A percentile compares a stretch with the other conserved stretches of the same genome.
These are phyloP conservation scores for Dipteronia sinensis DNA, from an alignment of 345 rosid genomes.

Conservation along the genomic window DNA sequence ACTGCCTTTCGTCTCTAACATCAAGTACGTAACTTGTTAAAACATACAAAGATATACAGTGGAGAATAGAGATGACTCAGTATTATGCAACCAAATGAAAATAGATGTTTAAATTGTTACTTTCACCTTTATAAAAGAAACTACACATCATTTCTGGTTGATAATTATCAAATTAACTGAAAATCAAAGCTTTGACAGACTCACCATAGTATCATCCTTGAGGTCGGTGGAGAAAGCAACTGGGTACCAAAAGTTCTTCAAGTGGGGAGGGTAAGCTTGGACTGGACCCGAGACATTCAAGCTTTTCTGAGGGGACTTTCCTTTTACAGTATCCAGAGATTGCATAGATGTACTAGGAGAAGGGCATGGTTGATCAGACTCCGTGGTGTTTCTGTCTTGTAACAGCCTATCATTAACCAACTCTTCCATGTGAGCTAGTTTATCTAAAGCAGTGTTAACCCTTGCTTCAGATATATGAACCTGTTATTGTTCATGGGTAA, in stretches of 20 bases:
- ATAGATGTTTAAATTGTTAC: not conserved
- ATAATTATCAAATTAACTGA: not conserved
- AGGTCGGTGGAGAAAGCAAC: slow-evolving; percentile 82
- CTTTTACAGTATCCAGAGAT: slow-evolving; percentile 39
- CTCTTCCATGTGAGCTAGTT: slow-evolving; percentile 92
- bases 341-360: slow-evolving; percentile 53
- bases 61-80: not conserved
- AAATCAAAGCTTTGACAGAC: slow-evolving; percentile 9
- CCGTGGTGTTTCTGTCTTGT: slow-evolving; percentile 53
- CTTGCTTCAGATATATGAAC: slow-evolving; percentile 98
- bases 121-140: not conserved
- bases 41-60: not conserved
- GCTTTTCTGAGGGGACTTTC: slow-evolving; percentile 55
- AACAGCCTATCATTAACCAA: slow-evolving; percentile 83
- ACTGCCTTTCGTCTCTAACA: not conserved
- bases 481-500: slow-evolving; percentile 43
- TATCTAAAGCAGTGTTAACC: slow-evolving; percentile 85
- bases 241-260: slow-evolving; percentile 97
- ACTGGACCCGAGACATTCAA: slow-evolving; percentile 95
- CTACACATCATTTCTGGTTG: not conserved
- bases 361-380: slow-evolving; percentile 44
- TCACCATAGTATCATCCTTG: slow-evolving; percentile 90
- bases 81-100: not conserved
- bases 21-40: not conserved
- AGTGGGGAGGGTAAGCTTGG: slow-evolving; percentile 63